Percentiles rank a stretch among this genome's conserved stretches.
Conservation (phyloP, 2,329 filamentous ascomycete species). For the Neophaeococcomyces mojaviensis region DNA sequence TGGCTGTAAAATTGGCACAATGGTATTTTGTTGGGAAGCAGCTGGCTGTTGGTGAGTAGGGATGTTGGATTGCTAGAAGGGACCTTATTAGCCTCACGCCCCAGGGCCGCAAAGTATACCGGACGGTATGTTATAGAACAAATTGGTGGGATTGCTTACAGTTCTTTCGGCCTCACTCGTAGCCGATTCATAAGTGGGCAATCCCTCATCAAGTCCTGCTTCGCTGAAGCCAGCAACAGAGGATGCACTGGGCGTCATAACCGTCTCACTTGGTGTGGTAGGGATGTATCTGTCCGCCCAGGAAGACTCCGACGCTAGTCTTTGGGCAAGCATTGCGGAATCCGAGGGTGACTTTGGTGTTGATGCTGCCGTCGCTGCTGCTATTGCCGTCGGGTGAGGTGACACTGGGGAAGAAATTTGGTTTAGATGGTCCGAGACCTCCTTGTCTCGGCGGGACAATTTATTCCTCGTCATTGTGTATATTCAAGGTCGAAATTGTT, state of each 20-base stretch:
- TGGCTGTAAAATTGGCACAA: too few relatives aligned
- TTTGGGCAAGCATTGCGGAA: conserved; percentile 5
- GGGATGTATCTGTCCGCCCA: conserved; percentile 9
- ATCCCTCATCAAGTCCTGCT: neutral
- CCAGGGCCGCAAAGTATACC: too few relatives aligned
- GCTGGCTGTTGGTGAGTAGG: too few relatives aligned
- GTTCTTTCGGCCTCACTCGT: neutral
- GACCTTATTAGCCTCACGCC: too few relatives aligned
- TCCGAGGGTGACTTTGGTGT: neutral
- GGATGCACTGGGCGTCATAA: conserved; percentile 1
- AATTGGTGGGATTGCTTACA: too few relatives aligned
- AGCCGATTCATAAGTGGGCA: conserved; percentile 6
- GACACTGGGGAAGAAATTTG: neutral
- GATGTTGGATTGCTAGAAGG: too few relatives aligned
- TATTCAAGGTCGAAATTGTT: neutral
- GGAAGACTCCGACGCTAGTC: conserved; percentile 7
- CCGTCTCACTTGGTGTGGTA: neutral
- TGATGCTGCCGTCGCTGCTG: neutral
- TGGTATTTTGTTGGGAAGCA: too few relatives aligned
- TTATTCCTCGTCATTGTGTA: conserved; percentile 1
- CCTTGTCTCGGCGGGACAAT: conserved; percentile 1
- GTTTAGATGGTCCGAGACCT: conserved; percentile 4
- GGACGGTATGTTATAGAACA: too few relatives aligned
- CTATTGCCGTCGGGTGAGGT: neutral
- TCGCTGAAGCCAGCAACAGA: conserved; percentile 1